phyloP scores from a whole-genome alignment of 2,329 filamentous ascomycete genomes.

The Cercospora sesami region DNA sequence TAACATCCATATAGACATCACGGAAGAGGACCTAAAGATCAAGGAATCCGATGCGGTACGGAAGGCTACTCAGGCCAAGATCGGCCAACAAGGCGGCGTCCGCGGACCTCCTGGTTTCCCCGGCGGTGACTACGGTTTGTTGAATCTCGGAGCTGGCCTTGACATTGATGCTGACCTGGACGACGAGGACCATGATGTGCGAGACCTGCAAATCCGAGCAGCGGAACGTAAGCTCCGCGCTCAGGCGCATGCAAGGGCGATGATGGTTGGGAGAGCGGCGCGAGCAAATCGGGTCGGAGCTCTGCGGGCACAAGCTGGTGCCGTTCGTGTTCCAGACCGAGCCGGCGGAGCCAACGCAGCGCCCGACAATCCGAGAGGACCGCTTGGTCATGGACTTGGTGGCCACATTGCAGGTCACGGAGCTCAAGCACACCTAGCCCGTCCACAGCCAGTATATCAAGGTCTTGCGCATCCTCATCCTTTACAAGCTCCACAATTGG shows the following conservation, averaged over 20 bases:
- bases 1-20: constrained; percentile 44
- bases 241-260: background rate
- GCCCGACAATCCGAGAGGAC: background rate
- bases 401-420: constrained; percentile 15
- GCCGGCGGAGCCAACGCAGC: background rate
- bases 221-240: background rate
- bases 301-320: background rate
- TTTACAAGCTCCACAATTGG: constrained; percentile 5
- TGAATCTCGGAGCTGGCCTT: constrained; percentile 17
- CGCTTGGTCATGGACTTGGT: constrained; percentile 10
- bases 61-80: constrained; percentile 23
- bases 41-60: constrained; percentile 53
- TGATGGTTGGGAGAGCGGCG: background rate
- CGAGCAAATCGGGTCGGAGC: background rate
- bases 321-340: background rate
- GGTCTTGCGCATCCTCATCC: constrained; percentile 14
- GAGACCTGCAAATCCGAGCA: background rate
- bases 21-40: constrained; percentile 59
- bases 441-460: constrained; percentile 12
- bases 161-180: constrained; percentile 18
- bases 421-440: constrained; percentile 15
- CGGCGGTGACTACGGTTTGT: constrained; percentile 4
- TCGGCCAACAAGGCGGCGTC: background rate
- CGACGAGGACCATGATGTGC: constrained; percentile 14
- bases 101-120: background rate